Base-by-base conservation (phyloP, 306 rosid species). In the Cicer judaicum region DNA sequence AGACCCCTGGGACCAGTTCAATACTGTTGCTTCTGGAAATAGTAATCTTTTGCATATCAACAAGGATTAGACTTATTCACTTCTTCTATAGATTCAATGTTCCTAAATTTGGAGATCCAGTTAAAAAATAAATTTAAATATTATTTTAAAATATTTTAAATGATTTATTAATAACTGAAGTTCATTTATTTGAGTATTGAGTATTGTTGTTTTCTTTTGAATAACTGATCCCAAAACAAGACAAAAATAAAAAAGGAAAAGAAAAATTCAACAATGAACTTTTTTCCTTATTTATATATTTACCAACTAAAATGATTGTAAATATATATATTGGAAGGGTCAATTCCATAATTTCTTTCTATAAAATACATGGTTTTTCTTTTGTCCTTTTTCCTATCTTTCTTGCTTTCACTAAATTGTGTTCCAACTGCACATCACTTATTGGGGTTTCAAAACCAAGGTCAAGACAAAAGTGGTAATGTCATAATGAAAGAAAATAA, bases 1-100 rank as follows among this genome's bases (percentile, higher is more conserved):
- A 48, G 50, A 61, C 14, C 9, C 61, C 42, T 72, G 79, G 84
- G 88, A 87, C 90, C 90, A 87, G 57, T 76, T 70, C 62, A 79
- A 79, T 50, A 79, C 79, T 84, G 72, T 73, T 68, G 48, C 43
- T 49, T 52, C 43, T n/a, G 14, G 50, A 8, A 11, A 12, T 74
- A 59, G n/a, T 73, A 50, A 13, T 56, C 41, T 49, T 50, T 34
- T 10, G 5, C 21, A 69, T 11, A 74, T 64, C 53, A 76, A 77
- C 29, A 50, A 82, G 40, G 48, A 72, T 64, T 65, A 15, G 36
- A 57, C 60, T 67, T 73, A 11, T 53, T 62, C 15, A 61, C 76
- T 41, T 41, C 29, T 13, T 77, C 24, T 55, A 29, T 34, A 73
- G 21, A 19, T 78, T 77, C 40, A 29, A 29, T 29, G 5, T 29